These are phyloP conservation scores for Rhynchosporium graminicola DNA, from an alignment of 2,329 filamentous ascomycete genomes.

Conservation along the genomic window DNA sequence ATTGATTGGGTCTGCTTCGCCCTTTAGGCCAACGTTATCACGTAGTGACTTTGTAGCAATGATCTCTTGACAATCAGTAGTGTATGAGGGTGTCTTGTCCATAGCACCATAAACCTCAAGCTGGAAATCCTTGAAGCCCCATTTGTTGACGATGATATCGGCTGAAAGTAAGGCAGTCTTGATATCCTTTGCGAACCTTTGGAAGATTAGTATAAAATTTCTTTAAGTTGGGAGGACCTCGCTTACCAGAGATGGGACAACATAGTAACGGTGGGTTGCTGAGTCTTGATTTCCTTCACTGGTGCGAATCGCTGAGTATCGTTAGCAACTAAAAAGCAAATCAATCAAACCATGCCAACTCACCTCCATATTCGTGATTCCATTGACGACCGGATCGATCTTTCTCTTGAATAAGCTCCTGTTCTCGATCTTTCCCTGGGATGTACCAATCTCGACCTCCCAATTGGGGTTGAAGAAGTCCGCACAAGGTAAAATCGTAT, in stretches of 20 bases:
- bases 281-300: slow-evolving; percentile 58
- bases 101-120: slow-evolving; percentile 64
- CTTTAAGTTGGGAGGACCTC: neutral
- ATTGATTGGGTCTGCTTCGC: slow-evolving; percentile 45
- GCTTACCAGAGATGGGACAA: slow-evolving; percentile 54
- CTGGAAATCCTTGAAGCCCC: slow-evolving; percentile 64
- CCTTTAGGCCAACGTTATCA: slow-evolving; percentile 39
- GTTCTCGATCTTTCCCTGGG: slow-evolving; percentile 56
- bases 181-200: slow-evolving; percentile 55
- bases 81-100: slow-evolving; percentile 62
- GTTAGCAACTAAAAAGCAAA: neutral
- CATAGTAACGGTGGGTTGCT: slow-evolving; percentile 64
- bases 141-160: slow-evolving; percentile 65
- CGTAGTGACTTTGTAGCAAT: slow-evolving; percentile 37
- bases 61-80: slow-evolving; percentile 55
- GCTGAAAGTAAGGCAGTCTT: slow-evolving; percentile 64
- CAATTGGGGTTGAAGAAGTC: slow-evolving; percentile 66
- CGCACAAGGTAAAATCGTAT: slow-evolving; percentile 56
- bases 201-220: neutral
- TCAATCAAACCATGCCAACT: neutral
- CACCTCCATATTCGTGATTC: slow-evolving; percentile 56
- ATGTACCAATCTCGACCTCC: slow-evolving; percentile 62
- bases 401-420: slow-evolving; percentile 59
- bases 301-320: slow-evolving; percentile 53
- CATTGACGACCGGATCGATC: slow-evolving; percentile 62